A percentile compares a stretch with the other conserved stretches of the same genome.
Evolutionary conservation across 768 basidiomycete genomes (phyloP).

Genomic region (Suillus subaureus): DNA sequence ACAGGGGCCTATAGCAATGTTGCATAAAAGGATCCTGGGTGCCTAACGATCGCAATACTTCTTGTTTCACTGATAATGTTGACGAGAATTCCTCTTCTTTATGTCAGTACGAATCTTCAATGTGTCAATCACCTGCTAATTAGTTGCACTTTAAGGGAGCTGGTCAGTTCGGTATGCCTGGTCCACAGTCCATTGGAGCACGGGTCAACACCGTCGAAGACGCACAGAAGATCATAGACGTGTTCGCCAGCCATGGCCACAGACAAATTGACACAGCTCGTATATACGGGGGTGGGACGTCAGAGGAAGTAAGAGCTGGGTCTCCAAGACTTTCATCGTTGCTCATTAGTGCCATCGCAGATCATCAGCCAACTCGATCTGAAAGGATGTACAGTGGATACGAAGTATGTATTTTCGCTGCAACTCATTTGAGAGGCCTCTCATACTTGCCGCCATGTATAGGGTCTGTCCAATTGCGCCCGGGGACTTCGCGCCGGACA

Average conservation of each 20-base stretch:
- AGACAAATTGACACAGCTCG: conserved; percentile 17
- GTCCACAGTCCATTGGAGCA: conserved; percentile 8
- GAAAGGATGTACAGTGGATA: conserved; percentile 23
- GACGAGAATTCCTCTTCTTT: neutral
- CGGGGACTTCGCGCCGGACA: conserved; percentile 10
- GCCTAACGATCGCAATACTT: neutral
- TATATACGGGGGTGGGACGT: conserved; percentile 16
- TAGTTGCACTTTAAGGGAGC: conserved; percentile 16
- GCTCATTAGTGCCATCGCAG: conserved; percentile 2
- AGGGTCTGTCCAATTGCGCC: conserved; percentile 14
- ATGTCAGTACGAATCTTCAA: conserved; percentile 1
- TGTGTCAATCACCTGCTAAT: neutral
- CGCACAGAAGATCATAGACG: conserved; percentile 24
- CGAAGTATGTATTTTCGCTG: conserved; percentile 16
- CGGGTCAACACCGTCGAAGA: conserved; percentile 17
- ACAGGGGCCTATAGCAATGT: neutral
- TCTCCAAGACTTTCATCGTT: neutral
- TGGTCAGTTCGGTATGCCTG: conserved; percentile 18
- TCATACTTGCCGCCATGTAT: neutral
- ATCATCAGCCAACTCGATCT: conserved; percentile 18
- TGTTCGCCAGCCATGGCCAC: conserved; percentile 17
- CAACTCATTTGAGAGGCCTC: neutral
- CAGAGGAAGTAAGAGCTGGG: conserved; percentile 17
- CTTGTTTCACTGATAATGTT: neutral
- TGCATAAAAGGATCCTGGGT: neutral